Conservation (phyloP, 257 asterid genomes). For the Nicotiana attenuata region DNA sequence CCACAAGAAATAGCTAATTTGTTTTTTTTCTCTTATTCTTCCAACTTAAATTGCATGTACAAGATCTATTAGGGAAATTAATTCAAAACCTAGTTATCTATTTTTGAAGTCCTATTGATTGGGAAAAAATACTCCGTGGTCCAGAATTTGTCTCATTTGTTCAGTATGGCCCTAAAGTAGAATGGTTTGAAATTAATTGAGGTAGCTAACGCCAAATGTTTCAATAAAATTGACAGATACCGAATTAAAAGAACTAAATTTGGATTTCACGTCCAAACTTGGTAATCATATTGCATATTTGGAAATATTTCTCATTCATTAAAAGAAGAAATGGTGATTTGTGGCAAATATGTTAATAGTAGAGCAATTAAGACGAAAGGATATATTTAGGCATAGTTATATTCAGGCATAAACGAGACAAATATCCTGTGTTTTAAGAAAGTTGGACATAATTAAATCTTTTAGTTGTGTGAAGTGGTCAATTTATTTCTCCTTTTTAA, state of each 20-base stretch:
- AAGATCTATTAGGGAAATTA: neutral
- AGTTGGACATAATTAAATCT: neutral
- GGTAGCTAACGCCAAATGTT: neutral
- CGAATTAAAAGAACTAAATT: neutral
- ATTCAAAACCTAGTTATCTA: neutral
- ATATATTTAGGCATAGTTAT: neutral
- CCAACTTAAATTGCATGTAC: neutral
- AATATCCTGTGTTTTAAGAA: neutral
- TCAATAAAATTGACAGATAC: neutral
- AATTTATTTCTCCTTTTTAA: neutral
- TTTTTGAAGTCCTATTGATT: neutral
- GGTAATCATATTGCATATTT: neutral
- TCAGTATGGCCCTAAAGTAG: neutral
- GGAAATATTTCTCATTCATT: neutral
- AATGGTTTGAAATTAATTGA: constrained; percentile 3
- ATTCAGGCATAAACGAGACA: neutral
- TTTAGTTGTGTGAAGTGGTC: neutral
- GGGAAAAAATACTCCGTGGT: neutral
- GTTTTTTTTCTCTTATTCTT: neutral
- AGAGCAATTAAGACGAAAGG: neutral
- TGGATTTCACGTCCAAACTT: neutral
- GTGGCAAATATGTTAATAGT: neutral
- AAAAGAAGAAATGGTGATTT: neutral
- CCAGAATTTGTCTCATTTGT: constrained; percentile 12
- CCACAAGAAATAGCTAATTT: neutral